phyloP scores from a whole-genome alignment of 192 early-diverging fungal genomes.

The Coemansia sp. region DNA sequence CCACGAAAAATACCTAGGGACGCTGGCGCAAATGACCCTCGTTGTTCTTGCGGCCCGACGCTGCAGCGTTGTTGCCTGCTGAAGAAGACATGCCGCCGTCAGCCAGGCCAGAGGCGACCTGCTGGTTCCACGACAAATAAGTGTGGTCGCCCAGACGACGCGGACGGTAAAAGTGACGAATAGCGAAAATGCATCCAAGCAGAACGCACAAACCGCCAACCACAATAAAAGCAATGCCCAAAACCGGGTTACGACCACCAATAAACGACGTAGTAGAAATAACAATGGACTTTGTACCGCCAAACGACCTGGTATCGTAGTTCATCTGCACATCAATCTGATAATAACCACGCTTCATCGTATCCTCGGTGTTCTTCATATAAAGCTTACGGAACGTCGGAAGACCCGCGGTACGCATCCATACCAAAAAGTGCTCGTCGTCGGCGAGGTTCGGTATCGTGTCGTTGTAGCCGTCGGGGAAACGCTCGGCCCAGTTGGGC shows the following conservation, averaged over 20 bases:
- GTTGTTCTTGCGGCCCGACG: conserved; percentile 25
- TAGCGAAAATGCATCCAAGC: conserved; percentile 84
- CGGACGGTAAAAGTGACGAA: conserved; percentile 91
- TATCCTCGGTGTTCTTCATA: conserved; percentile 66
- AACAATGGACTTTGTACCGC: conserved; percentile 94
- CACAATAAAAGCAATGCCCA: conserved; percentile 92
- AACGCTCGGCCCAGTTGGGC: conserved; percentile 77
- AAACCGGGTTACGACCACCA: conserved; percentile 95
- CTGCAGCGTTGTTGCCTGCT: conserved; percentile 12
- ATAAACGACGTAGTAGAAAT: conserved; percentile 92
- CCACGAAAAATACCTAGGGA: conserved; percentile 8
- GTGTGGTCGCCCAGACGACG: conserved; percentile 96
- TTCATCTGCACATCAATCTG: conserved; percentile 72
- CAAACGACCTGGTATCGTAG: conserved; percentile 82
- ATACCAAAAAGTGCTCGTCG: conserved; percentile 91
- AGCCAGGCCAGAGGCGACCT: conserved; percentile 46
- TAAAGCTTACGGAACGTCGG: conserved; percentile 97
- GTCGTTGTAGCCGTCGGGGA: conserved; percentile 58
- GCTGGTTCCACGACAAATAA: conserved; percentile 94
- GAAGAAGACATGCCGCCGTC: conserved; percentile 16
- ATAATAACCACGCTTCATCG: conserved; percentile 70
- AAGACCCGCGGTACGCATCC: conserved; percentile 96
- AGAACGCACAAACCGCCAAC: conserved; percentile 90
- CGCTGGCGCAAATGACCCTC: conserved; percentile 26
- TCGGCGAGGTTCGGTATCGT: conserved; percentile 60